Conservation (phyloP, 2,329 filamentous ascomycete species). For the Diplodia scrobiculata region DNA sequence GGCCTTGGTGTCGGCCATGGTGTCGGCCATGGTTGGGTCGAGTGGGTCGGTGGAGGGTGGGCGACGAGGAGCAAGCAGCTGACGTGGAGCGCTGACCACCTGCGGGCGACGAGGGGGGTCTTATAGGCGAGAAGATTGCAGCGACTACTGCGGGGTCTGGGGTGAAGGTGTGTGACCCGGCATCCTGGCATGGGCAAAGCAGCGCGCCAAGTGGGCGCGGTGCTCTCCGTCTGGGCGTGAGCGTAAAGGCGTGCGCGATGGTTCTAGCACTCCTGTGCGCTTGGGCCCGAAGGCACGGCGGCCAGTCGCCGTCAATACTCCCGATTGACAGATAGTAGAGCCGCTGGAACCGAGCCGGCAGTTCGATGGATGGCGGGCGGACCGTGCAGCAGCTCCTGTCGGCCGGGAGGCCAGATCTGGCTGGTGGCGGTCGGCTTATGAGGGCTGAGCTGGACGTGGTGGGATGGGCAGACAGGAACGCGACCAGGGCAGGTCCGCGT, state of each 20-base stretch:
- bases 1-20: conserved; percentile 10
- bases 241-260: background rate
- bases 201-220: background rate
- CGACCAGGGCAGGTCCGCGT: conserved; percentile 1
- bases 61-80: conserved; percentile 11
- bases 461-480: background rate
- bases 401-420: conserved; percentile 7
- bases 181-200: conserved; percentile 2
- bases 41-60: background rate
- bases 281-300: background rate
- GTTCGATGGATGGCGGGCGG: background rate
- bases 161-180: background rate
- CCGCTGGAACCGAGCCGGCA: background rate
- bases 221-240: conserved; percentile 9
- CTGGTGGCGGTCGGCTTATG: background rate
- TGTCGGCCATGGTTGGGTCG: conserved; percentile 10
- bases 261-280: background rate
- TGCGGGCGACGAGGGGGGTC: background rate
- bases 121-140: background rate
- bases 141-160: conserved; percentile 22
- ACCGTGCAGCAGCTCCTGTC: conserved; percentile 1
- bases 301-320: background rate
- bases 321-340: background rate
- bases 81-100: conserved; percentile 10
- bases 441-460: background rate